Conservation (phyloP, 2,329 filamentous ascomycete genomes). For the Sphaerulina musiva region DNA sequence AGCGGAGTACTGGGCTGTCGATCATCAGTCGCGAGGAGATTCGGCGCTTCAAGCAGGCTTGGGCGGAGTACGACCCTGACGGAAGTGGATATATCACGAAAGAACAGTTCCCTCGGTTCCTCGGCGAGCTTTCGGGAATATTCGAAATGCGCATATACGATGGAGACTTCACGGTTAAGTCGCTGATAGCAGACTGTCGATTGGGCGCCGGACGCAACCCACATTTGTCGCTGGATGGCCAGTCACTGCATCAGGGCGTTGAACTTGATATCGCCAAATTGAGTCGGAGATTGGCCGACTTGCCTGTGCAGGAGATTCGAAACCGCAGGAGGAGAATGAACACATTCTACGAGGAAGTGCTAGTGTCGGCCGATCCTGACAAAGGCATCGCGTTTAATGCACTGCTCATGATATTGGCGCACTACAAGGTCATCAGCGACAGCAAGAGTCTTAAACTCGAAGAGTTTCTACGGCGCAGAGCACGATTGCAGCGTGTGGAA, state of each 20-base stretch:
- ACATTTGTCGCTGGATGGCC: constrained; percentile 42
- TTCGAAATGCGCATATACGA: constrained; percentile 98
- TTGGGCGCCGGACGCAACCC: constrained; percentile 47
- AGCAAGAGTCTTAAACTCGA: constrained; percentile 93
- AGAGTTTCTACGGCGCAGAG: constrained; percentile 85
- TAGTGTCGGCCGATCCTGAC: constrained; percentile 86
- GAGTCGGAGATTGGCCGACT: constrained; percentile 62
- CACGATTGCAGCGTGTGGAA: constrained; percentile 85
- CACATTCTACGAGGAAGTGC: constrained; percentile 92
- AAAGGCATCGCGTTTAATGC: constrained; percentile 86
- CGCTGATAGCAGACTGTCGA: constrained; percentile 78
- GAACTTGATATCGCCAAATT: constrained; percentile 67
- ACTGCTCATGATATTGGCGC: constrained; percentile 89
- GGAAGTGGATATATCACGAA: constrained; percentile 88
- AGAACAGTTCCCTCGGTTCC: constrained; percentile 76
- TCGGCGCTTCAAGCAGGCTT: constrained; percentile 94
- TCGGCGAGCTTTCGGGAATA: constrained; percentile 85
- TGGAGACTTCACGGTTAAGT: constrained; percentile 77
- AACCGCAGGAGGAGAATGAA: constrained; percentile 74
- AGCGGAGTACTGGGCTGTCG: constrained; percentile 86
- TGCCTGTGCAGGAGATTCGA: constrained; percentile 71
- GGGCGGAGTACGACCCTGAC: constrained; percentile 88
- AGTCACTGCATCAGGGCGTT: constrained; percentile 25
- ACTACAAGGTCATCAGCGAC: constrained; percentile 98
- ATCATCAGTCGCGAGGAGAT: constrained; percentile 90